These are phyloP conservation scores for Chromera velia DNA, from an alignment of 73 alveolate genomes.

Conservation along the genomic window DNA sequence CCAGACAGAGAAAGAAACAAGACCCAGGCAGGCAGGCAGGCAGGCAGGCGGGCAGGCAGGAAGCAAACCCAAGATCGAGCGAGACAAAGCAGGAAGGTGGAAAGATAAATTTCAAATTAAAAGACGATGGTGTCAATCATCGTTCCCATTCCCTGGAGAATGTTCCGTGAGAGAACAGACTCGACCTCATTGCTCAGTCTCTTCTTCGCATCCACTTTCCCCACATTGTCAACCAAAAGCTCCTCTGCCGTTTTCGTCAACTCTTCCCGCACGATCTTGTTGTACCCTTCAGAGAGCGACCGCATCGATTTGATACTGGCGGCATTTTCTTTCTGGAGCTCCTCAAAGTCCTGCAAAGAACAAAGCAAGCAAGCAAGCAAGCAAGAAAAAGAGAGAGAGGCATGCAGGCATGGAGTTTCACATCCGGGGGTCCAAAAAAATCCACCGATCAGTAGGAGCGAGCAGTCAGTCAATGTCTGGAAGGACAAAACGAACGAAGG, in stretches of 20 bases:
- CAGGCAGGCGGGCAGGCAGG: no score
- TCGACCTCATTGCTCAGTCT: constrained; percentile 46
- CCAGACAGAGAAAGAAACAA: no score
- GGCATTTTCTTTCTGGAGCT: constrained; percentile 28
- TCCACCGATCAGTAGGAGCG: not conserved
- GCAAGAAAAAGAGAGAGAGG: not conserved
- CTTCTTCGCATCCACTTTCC: constrained; percentile 88
- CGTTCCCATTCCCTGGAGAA: constrained; percentile 34
- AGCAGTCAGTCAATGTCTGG: not conserved
- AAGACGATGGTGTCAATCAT: constrained; percentile 44
- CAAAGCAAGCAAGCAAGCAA: not conserved
- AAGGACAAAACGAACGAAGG: not conserved
- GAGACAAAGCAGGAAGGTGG: no score
- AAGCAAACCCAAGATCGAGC: no score
- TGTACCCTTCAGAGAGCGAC: constrained; percentile 64
- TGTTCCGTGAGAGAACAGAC: not conserved
- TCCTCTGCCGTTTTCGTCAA: constrained; percentile 85
- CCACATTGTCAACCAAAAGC: constrained; percentile 78
- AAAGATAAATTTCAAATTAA: no score
- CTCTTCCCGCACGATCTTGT: constrained; percentile 89
- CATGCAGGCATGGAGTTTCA: not conserved
- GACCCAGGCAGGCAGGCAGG: no score
- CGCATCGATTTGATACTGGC: constrained; percentile 23
- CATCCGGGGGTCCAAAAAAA: not conserved
- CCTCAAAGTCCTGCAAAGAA: constrained; percentile 31